phyloP scores from a whole-genome alignment of 495 filamentous ascomycete genomes.

The Hypoxylon fragiforme region DNA sequence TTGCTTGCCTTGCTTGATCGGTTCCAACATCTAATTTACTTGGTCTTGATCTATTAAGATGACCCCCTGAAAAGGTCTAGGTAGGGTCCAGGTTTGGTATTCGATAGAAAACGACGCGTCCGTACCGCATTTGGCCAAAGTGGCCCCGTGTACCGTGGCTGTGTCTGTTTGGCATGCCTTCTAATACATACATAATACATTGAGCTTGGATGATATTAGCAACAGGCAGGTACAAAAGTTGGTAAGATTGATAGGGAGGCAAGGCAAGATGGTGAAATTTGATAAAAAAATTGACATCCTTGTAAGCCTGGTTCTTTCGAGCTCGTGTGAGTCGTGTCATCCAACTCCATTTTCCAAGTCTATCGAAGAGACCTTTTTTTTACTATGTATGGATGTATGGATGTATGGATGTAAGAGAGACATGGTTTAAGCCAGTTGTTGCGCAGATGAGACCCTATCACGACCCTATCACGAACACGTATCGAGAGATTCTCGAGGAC shows the following conservation, averaged over 20 bases:
- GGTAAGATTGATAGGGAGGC: not conserved
- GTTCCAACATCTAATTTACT: conserved; percentile 22
- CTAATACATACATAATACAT: conserved; percentile 1
- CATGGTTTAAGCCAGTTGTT: conserved; percentile 4
- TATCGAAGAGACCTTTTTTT: not conserved
- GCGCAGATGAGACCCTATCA: conserved; percentile 4
- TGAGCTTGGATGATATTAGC: not conserved
- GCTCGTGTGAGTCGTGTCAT: conserved; percentile 23
- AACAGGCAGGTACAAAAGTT: too few species aligned
- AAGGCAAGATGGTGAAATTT: conserved; percentile 10
- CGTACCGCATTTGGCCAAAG: conserved; percentile 21
- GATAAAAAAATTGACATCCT: conserved; percentile 14
- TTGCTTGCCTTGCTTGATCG: conserved; percentile 6
- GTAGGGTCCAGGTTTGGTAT: not conserved
- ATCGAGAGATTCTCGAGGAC: not conserved
- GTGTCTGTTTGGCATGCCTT: conserved; percentile 35
- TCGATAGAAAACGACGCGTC: not conserved
- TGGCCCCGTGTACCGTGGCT: conserved; percentile 32
- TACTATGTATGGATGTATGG: not conserved
- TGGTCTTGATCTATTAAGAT: not conserved
- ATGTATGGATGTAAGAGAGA: not conserved
- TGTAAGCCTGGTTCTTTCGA: conserved; percentile 22
- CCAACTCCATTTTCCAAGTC: too few species aligned
- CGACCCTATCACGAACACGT: not conserved
- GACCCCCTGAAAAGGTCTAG: too few species aligned